Evolutionary conservation across 2,329 filamentous ascomycete genomes (phyloP).

Genomic region (Canariomyces notabilis): DNA sequence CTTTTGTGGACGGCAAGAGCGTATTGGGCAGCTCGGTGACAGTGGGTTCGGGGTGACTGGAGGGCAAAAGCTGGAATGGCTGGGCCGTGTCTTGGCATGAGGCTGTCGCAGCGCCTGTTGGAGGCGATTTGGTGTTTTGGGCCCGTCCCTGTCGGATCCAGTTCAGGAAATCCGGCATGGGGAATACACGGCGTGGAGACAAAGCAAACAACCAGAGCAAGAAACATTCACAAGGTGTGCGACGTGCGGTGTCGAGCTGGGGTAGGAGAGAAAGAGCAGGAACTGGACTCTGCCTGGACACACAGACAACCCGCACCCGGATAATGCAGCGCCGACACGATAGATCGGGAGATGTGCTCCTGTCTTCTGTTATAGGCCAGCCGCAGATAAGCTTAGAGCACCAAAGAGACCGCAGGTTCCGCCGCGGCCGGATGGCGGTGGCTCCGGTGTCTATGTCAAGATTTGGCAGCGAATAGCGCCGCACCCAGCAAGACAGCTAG

Average conservation of each 20-base stretch:
- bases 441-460: slow-evolving; percentile 39
- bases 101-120: slow-evolving; percentile 1
- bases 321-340: slow-evolving; percentile 24
- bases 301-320: slow-evolving; percentile 20
- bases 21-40: slow-evolving; percentile 1
- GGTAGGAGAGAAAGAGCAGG: slow-evolving; percentile 19
- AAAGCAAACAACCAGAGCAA: slow-evolving; percentile 5
- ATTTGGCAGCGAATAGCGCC: slow-evolving; percentile 49
- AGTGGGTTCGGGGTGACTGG: not conserved
- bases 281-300: slow-evolving; percentile 14
- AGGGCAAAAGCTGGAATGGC: not conserved
- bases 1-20: not conserved
- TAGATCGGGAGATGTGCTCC: slow-evolving; percentile 27
- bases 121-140: slow-evolving; percentile 4
- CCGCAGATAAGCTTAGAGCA: slow-evolving; percentile 39
- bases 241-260: slow-evolving; percentile 3
- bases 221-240: slow-evolving; percentile 1
- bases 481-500: slow-evolving; percentile 49
- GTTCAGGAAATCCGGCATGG: slow-evolving; percentile 7
- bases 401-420: slow-evolving; percentile 25
- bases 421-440: not conserved
- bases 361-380: slow-evolving; percentile 38
- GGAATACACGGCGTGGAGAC: slow-evolving; percentile 4
- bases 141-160: not conserved
- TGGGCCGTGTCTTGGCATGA: slow-evolving; percentile 1